Base-by-base conservation (phyloP, 2,329 filamentous ascomycete species). In the Aspergillus melleus region DNA sequence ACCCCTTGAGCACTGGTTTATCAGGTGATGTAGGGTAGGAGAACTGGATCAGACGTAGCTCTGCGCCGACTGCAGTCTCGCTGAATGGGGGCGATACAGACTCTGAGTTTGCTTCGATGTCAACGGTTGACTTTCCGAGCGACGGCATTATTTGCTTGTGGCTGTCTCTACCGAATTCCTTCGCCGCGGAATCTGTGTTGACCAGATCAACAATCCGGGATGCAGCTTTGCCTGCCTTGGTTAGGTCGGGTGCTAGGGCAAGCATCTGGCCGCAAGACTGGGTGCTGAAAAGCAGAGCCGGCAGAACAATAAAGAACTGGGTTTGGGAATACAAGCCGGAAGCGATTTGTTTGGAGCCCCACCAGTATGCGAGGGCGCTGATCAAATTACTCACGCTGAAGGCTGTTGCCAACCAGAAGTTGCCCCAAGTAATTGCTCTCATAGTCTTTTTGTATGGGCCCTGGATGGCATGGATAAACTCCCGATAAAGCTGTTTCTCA, bases 1-100 rank as follows among this genome's bases (percentile, higher is more conserved):
- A 72, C 3, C 78, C 80, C 29, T 81, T 77, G 9, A 91, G 76
- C 9, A 89, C 84, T 10, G 87, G 86, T 64, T 90, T n/a, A 47
- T 47, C 39, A 3, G 52, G 22, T 6, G 39, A 20, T 12, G 24
- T 32, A 47, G 30, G 30, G 6, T 32, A 54, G 19, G 52, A 47
- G 42, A 54, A 54, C 9, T 16, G 14, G 6, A 54, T 39, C 4
- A 22, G 16, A 6, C 12, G 22, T 14, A 54, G 42, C 42, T 47
- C 52, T 12, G 42, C 52, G 11, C 52, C 36, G 6, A 54, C 32
- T 11, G 39, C 19, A 8, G 39, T 44, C 6, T 11, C 6, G 39
- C 39, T 44, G 26, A 32, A n/a, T 26, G 1, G 9, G 30, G 42
- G 16, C 12, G 30, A 42, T 39, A 10, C 6, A 1, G 6, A 16